Base-by-base conservation (phyloP, 2,329 filamentous ascomycete genomes). In the Colletotrichum salicis region DNA sequence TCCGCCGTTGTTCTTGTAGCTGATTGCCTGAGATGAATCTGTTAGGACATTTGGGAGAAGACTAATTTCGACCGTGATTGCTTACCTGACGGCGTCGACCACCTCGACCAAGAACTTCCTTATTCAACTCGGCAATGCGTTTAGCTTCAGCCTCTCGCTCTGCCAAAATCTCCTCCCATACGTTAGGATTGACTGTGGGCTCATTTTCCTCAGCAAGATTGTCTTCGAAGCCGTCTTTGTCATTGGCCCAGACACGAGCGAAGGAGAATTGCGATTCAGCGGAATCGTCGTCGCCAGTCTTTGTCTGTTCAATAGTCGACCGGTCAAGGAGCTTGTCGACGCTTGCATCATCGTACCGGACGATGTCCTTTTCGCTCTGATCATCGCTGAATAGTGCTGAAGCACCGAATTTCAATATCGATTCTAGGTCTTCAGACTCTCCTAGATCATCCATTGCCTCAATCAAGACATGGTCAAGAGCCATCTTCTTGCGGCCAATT, bases 401-500 rank as follows among this genome's bases (percentile, higher is more conserved):
- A 0, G 96, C 95, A 64, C 96, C 96, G 78, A 97, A 93, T 75
- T 92, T 93, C 51, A 99, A 86, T 72, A 98, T 95, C 0, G 93
- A 94, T 76, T 97, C 95, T 5, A 98, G 83, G 77, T 98, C 95
- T 71, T 93, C 87, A 8, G 91, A 91, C 10, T 90, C 91, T 48
- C 96, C 89, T 57, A 96, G 93, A n/a, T 95, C 92, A 69, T 95
- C 94, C 89, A 99, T 94, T 64, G 91, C 92, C 79, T 98, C 95
- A 71, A 99, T 98, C 24, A 99, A 88, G 1, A 96, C 93, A 80
- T 98, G 95, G 77, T 99, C 96, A 0, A 99, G 88, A 0, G 94
- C 94, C 90, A 99, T 94, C 84, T 99, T 99, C 82, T 94, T 97
- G 76, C 94, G 93, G 6, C 96, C 96, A 76, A 97, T 94, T 80